phyloP scores from a whole-genome alignment of 78 protist species.

The Fonticula alba region DNA sequence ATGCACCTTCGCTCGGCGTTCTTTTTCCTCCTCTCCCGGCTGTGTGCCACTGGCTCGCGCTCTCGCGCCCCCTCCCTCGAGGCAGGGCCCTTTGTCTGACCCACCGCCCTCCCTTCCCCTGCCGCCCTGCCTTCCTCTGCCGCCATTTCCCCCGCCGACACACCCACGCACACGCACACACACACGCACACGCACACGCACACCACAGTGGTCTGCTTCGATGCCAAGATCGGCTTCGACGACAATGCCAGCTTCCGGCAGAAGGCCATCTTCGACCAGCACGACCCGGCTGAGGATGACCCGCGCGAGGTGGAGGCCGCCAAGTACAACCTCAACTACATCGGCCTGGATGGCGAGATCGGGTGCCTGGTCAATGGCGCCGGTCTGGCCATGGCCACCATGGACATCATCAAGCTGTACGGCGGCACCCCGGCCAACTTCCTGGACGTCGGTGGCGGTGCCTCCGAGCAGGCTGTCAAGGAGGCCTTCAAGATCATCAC shows the following conservation, averaged over 20 bases:
- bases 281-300: slow-evolving; percentile 78
- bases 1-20: too few species aligned
- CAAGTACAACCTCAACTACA: slow-evolving; percentile 74
- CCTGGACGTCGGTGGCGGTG: slow-evolving; percentile 94
- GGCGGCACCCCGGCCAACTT: slow-evolving; percentile 96
- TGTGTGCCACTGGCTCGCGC: too few species aligned
- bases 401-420: slow-evolving; percentile 78
- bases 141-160: too few species aligned
- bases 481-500: slow-evolving; percentile 80
- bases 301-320: slow-evolving; percentile 68
- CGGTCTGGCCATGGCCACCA: slow-evolving; percentile 98
- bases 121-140: too few species aligned
- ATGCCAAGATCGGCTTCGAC: slow-evolving; percentile 87
- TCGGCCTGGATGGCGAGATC: slow-evolving; percentile 89
- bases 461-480: slow-evolving; percentile 53
- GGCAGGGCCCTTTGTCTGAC: too few species aligned
- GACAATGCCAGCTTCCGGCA: slow-evolving; percentile 93
- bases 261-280: slow-evolving; percentile 49
- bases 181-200: too few species aligned
- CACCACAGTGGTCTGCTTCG: slow-evolving; percentile 48
- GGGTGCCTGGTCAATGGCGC: slow-evolving; percentile 98
- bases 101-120: too few species aligned
- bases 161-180: too few species aligned
- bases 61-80: too few species aligned
- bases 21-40: too few species aligned